Conservation (phyloP, 495 filamentous ascomycete species). For the Halenospora varia region DNA sequence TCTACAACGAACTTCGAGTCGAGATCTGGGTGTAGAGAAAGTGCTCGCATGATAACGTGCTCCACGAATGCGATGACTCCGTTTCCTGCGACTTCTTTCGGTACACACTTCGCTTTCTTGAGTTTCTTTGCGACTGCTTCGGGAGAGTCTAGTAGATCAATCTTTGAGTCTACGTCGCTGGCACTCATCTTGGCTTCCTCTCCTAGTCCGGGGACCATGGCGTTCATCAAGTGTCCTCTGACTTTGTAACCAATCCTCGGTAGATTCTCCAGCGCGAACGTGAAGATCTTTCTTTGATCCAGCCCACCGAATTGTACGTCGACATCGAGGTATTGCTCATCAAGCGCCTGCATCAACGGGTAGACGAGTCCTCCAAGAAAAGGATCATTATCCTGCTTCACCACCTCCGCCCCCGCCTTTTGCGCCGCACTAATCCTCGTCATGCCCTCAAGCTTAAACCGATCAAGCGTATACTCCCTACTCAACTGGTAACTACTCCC, state of each 20-base stretch:
- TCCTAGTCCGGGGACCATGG: constrained; percentile 81
- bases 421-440: constrained; percentile 67
- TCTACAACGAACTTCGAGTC: constrained; percentile 55
- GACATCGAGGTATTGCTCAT: constrained; percentile 84
- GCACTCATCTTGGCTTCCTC: constrained; percentile 76
- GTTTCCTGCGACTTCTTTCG: constrained; percentile 75
- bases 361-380: constrained; percentile 80
- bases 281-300: constrained; percentile 91
- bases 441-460: constrained; percentile 58
- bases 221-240: constrained; percentile 84
- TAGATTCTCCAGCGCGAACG: constrained; percentile 70
- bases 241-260: constrained; percentile 65
- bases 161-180: constrained; percentile 70
- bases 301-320: constrained; percentile 74
- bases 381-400: constrained; percentile 79
- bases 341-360: constrained; percentile 82
- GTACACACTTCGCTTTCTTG: constrained; percentile 73
- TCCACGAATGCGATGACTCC: constrained; percentile 81
- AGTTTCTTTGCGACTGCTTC: constrained; percentile 76
- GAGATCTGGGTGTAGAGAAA: constrained; percentile 46
- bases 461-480: constrained; percentile 68
- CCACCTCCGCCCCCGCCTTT: constrained; percentile 86
- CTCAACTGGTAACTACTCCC: constrained; percentile 80
- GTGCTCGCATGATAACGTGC: constrained; percentile 73
- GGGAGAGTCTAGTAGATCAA: constrained; percentile 78